Conservation (phyloP, 2,329 filamentous ascomycete genomes). For the Fusarium sulawesiense region DNA sequence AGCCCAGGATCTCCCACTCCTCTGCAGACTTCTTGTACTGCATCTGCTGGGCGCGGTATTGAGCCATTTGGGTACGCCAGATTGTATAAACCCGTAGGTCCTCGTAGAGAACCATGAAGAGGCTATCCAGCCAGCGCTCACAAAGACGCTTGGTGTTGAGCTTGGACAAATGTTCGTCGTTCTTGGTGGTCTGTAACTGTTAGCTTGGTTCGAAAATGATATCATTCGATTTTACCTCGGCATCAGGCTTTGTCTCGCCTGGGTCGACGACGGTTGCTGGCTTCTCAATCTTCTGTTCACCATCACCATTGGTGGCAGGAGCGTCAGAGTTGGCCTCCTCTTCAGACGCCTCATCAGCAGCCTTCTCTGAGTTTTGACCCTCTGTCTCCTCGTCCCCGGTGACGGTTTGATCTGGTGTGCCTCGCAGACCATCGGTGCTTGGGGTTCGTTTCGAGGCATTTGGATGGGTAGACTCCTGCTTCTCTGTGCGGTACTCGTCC, state of each 20-base stretch:
- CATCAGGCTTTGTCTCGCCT: slow-evolving; percentile 76
- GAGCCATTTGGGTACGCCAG: slow-evolving; percentile 97
- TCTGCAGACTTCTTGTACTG: slow-evolving; percentile 97
- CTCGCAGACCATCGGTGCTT: slow-evolving; percentile 81
- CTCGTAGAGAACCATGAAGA: slow-evolving; percentile 99
- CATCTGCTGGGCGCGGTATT: slow-evolving; percentile 91
- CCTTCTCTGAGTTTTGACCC: slow-evolving; percentile 50
- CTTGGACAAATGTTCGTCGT: slow-evolving; percentile 82
- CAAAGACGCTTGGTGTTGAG: slow-evolving; percentile 98
- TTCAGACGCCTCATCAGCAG: slow-evolving; percentile 43
- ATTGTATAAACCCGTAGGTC: slow-evolving; percentile 98
- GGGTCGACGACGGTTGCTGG: slow-evolving; percentile 83
- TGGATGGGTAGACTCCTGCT: slow-evolving; percentile 68
- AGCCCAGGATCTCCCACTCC: slow-evolving; percentile 97
- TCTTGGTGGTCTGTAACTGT: slow-evolving; percentile 65
- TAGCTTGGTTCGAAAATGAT: slow-evolving; percentile 15
- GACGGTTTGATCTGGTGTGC: slow-evolving; percentile 70
- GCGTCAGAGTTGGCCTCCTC: slow-evolving; percentile 46
- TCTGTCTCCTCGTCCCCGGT: slow-evolving; percentile 59
- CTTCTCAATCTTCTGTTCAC: slow-evolving; percentile 72
- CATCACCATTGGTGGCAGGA: slow-evolving; percentile 56
- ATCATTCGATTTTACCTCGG: slow-evolving; percentile 65
- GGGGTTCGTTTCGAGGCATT: slow-evolving; percentile 72
- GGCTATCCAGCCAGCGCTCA: slow-evolving; percentile 96
- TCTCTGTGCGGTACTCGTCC: slow-evolving; percentile 94